Percentiles rank a stretch among this genome's conserved stretches.
Evolutionary conservation across 176 grass and related monocot genomes (phyloP).

Genomic region (Aegilops bicornis): DNA sequence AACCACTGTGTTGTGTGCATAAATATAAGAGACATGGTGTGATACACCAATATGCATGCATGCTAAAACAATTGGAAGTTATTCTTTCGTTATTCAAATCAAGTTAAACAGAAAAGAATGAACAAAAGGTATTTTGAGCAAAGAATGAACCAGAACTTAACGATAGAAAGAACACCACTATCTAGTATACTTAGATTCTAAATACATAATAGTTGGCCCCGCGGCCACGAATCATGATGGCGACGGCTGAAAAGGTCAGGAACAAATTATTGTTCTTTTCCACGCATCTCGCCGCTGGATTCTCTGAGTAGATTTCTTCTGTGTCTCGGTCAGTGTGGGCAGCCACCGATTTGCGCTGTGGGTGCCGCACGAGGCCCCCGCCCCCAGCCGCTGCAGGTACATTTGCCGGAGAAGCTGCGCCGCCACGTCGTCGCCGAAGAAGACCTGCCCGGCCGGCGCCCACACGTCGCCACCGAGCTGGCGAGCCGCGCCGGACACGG

Average conservation of each 20-base stretch:
- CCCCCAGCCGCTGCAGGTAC: conserved; percentile 30
- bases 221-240: background rate
- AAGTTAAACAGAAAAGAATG: background rate
- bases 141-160: background rate
- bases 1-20: background rate
- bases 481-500: background rate
- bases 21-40: background rate
- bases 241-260: background rate
- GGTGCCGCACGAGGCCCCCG: conserved; percentile 41
- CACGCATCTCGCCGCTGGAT: background rate
- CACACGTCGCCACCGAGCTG: background rate
- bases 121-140: background rate
- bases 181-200: too few species aligned
- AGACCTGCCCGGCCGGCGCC: background rate
- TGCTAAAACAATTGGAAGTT: background rate
- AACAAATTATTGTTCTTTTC: background rate
- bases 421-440: background rate
- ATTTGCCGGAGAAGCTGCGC: conserved; percentile 21
- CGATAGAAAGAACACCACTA: background rate
- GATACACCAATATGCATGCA: background rate
- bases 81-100: background rate
- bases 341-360: conserved; percentile 41
- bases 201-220: background rate
- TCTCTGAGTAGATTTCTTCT: conserved; percentile 2
- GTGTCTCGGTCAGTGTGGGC: background rate